Evolutionary conservation across 495 filamentous ascomycete genomes (phyloP).

Genomic region (Trichocladium uniseriatum): DNA sequence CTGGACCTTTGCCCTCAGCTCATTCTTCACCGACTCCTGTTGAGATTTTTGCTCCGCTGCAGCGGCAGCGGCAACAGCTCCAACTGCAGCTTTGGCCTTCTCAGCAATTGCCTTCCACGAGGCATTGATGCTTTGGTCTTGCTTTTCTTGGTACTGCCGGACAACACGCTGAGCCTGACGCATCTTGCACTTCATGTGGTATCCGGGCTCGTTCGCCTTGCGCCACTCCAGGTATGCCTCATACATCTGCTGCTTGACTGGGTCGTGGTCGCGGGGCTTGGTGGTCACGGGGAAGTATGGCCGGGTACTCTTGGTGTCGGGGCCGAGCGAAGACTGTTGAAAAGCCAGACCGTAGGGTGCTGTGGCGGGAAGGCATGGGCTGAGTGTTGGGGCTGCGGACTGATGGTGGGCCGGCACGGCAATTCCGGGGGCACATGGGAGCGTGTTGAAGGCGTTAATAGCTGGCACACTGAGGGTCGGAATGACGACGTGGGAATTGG

Average conservation of each 20-base stretch:
- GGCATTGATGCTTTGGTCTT: background rate
- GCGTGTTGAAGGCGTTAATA: conserved; percentile 4
- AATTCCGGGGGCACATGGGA: background rate
- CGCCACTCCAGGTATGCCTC: conserved; percentile 36
- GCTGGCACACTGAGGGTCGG: background rate
- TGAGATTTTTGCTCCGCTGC: conserved; percentile 3
- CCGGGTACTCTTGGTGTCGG: conserved; percentile 13
- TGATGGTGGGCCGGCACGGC: background rate
- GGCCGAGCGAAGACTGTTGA: background rate
- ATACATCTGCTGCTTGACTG: conserved; percentile 33
- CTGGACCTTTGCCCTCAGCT: conserved; percentile 11
- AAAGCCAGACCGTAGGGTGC: background rate
- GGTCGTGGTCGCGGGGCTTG: conserved; percentile 27
- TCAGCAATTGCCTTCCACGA: conserved; percentile 22
- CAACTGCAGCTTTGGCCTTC: conserved; percentile 23
- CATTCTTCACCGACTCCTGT: conserved; percentile 9
- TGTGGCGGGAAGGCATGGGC: background rate
- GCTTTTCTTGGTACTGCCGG: conserved; percentile 22
- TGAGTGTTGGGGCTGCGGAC: background rate
- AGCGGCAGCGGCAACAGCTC: conserved; percentile 9
- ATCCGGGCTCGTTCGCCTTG: conserved; percentile 31
- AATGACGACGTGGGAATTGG: background rate
- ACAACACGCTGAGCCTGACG: conserved; percentile 34
- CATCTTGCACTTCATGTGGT: conserved; percentile 33
- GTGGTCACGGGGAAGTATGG: conserved; percentile 26